Percentiles rank a stretch among this genome's conserved stretches.
Evolutionary conservation across 2,329 filamentous ascomycete species (phyloP).

Genomic region (Kalmusia sp.): DNA sequence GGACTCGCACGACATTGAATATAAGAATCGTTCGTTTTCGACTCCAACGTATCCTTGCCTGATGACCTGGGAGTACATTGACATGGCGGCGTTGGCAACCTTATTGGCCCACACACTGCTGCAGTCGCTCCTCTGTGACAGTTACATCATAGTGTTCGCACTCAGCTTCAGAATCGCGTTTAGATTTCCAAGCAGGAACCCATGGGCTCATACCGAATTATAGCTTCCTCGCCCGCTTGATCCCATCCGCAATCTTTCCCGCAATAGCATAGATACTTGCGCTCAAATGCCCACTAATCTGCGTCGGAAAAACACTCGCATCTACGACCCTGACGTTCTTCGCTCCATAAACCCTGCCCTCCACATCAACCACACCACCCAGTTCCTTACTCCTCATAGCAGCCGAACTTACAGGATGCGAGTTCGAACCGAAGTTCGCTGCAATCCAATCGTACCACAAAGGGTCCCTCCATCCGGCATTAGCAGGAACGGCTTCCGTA

Average conservation of each 20-base stretch:
- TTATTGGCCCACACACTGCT: no score
- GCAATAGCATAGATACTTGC: constrained; percentile 48
- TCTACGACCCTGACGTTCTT: constrained; percentile 46
- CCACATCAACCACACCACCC: constrained; percentile 43
- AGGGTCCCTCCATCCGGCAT: constrained; percentile 20
- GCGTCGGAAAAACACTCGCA: constrained; percentile 44
- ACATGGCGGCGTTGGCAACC: no score
- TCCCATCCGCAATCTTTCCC: constrained; percentile 40
- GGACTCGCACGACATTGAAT: no score
- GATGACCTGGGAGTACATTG: no score
- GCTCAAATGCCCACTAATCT: constrained; percentile 45
- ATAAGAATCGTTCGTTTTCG: no score
- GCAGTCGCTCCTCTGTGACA: no score
- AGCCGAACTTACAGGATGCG: constrained; percentile 42
- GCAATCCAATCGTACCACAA: constrained; percentile 35
- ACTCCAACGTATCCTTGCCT: no score
- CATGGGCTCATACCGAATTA: no score
- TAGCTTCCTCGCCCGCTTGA: constrained; percentile 10
- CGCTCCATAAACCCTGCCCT: constrained; percentile 43
- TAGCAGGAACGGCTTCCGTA: constrained; percentile 26
- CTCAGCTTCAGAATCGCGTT: no score
- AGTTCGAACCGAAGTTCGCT: constrained; percentile 28
- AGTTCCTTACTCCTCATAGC: constrained; percentile 42
- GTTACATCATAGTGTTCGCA: no score
- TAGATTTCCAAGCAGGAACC: no score